Evolutionary conservation across 2,329 filamentous ascomycete genomes (phyloP).

Genomic region (Helotiales sp.): DNA sequence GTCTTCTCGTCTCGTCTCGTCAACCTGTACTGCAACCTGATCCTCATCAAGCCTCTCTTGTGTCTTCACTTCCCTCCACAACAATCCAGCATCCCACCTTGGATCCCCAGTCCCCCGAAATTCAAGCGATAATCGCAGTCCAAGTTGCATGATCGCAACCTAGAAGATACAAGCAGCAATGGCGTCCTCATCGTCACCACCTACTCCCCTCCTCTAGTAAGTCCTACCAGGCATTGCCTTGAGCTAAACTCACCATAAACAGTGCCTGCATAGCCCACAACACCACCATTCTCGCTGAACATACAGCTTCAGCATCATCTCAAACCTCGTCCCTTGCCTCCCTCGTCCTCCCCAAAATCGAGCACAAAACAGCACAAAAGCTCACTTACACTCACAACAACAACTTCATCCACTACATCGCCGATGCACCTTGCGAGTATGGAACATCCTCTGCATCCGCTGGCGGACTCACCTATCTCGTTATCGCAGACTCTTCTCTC

Average conservation of each 20-base stretch:
- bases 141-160: constrained; percentile 16
- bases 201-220: constrained; percentile 76
- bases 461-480: constrained; percentile 88
- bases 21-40: constrained; percentile 11
- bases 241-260: constrained; percentile 17
- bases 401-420: constrained; percentile 94
- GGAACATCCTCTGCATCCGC: constrained; percentile 60
- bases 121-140: neutral
- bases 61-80: too few relatives aligned
- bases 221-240: constrained; percentile 37
- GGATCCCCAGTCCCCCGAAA: too few relatives aligned
- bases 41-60: too few relatives aligned
- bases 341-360: constrained; percentile 93
- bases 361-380: constrained; percentile 79
- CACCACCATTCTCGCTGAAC: constrained; percentile 90
- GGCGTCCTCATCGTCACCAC: constrained; percentile 72
- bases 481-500: constrained; percentile 80
- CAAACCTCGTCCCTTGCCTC: constrained; percentile 87
- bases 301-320: constrained; percentile 83
- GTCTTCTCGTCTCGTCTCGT: too few relatives aligned
- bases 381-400: constrained; percentile 92
- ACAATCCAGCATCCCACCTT: too few relatives aligned
- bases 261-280: constrained; percentile 95
- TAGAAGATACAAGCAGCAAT: constrained; percentile 51
- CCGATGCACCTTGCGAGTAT: constrained; percentile 76